Evolutionary conservation across 495 filamentous ascomycete species (phyloP).

Genomic region (Amorphotheca resinae): DNA sequence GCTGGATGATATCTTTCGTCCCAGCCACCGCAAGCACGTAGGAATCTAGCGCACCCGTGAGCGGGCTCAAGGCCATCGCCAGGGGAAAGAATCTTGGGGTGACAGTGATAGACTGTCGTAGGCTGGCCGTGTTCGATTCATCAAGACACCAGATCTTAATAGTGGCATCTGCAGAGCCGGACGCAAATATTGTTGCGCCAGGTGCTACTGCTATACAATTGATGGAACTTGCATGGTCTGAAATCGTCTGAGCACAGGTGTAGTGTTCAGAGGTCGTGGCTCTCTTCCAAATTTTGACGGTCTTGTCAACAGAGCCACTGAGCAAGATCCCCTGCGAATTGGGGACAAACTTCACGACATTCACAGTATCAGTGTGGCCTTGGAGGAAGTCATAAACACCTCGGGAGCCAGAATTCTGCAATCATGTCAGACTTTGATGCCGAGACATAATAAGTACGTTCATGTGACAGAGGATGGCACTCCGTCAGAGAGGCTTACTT

Average conservation of each 20-base stretch:
- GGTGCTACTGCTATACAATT: conserved; percentile 59
- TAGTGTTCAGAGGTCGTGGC: conserved; percentile 19
- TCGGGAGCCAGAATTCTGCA: conserved; percentile 9
- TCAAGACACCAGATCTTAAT: conserved; percentile 55
- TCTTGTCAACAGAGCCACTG: conserved; percentile 73
- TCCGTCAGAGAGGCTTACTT: conserved; percentile 38
- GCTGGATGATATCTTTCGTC: conserved; percentile 62
- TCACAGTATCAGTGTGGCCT: conserved; percentile 73
- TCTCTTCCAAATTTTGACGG: conserved; percentile 57
- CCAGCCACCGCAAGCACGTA: conserved; percentile 70
- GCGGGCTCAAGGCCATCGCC: conserved; percentile 48
- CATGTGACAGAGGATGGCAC: conserved; percentile 12
- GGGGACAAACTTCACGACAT: conserved; percentile 66
- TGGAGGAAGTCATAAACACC: conserved; percentile 61
- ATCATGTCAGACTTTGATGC: conserved; percentile 1
- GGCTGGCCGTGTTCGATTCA: conserved; percentile 25
- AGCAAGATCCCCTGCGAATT: conserved; percentile 41
- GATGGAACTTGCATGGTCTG: conserved; percentile 60
- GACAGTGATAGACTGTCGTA: conserved; percentile 61
- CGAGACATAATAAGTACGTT: conserved; percentile 1
- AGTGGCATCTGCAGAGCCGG: conserved; percentile 70
- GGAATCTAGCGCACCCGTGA: conserved; percentile 36
- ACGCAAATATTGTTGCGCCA: conserved; percentile 43
- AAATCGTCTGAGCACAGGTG: conserved; percentile 33
- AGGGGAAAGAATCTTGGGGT: conserved; percentile 72